A percentile compares a stretch with the other conserved stretches of the same genome.
Conservation (phyloP, 2,329 filamentous ascomycete genomes). For the Nectriaceae sp. region DNA sequence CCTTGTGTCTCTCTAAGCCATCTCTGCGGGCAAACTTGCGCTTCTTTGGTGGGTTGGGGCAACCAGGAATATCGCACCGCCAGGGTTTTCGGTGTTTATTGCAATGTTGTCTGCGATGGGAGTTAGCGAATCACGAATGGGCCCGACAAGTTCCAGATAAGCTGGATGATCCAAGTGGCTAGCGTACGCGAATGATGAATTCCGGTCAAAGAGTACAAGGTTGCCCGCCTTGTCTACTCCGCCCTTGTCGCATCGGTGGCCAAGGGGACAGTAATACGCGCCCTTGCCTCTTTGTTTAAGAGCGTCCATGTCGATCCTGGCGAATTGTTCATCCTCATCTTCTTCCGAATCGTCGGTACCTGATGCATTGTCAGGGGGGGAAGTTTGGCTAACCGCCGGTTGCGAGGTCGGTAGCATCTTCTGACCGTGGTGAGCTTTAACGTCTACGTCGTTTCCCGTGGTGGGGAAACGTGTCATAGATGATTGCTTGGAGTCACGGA, state of each 20-base stretch:
- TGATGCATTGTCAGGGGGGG: slow-evolving; percentile 19
- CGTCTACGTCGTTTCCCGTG: slow-evolving; percentile 21
- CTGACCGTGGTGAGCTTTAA: slow-evolving; percentile 20
- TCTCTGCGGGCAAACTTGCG: slow-evolving; percentile 44
- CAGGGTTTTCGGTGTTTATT: slow-evolving; percentile 46
- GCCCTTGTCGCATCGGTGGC: slow-evolving; percentile 40
- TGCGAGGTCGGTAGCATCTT: slow-evolving; percentile 26
- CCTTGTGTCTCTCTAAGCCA: slow-evolving; percentile 43
- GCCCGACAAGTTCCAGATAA: slow-evolving; percentile 3
- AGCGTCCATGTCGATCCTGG: slow-evolving; percentile 40
- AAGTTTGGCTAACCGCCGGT: slow-evolving; percentile 13
- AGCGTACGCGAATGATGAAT: slow-evolving; percentile 43
- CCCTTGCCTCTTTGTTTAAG: slow-evolving; percentile 43
- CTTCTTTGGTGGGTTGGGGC: slow-evolving; percentile 44
- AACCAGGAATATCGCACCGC: slow-evolving; percentile 40
- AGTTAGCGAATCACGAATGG: slow-evolving; percentile 18
- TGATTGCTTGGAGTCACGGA: slow-evolving; percentile 19
- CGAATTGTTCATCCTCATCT: slow-evolving; percentile 38
- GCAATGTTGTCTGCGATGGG: slow-evolving; percentile 39
- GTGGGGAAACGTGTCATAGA: slow-evolving; percentile 17
- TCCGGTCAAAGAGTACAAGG: slow-evolving; percentile 42
- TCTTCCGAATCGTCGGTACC: slow-evolving; percentile 29
- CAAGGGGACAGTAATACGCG: slow-evolving; percentile 38
- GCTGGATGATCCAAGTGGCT: slow-evolving; percentile 10
- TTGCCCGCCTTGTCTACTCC: slow-evolving; percentile 41